These are phyloP conservation scores for Quercus lobata DNA, from an alignment of 331 rosid genomes.

Conservation along the genomic window DNA sequence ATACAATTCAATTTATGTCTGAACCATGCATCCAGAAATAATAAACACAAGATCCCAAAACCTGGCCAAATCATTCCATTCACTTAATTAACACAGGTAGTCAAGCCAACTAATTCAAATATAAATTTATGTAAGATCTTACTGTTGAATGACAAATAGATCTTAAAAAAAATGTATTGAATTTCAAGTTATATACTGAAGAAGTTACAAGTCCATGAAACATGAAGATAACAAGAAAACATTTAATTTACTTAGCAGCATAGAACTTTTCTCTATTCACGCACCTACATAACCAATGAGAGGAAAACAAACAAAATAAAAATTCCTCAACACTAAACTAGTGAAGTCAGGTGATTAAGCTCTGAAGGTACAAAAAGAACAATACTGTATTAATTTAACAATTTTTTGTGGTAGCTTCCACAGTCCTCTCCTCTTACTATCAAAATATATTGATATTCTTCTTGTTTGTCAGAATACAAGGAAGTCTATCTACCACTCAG, in stretches of 20 bases:
- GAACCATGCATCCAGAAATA: neutral
- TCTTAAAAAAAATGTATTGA: neutral
- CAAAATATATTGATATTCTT: no score
- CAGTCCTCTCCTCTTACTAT: no score
- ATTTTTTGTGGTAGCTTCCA: no score
- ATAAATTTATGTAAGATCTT: neutral
- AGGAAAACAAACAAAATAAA: neutral
- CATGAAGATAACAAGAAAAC: neutral
- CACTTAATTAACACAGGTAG: neutral
- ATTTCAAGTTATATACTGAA: neutral
- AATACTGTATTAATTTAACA: no score
- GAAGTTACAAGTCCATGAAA: neutral
- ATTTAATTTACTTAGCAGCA: neutral
- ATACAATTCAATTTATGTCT: neutral
- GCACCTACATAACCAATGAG: neutral
- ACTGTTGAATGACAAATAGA: neutral
- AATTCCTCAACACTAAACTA: neutral
- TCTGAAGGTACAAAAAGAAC: no score
- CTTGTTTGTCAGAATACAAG: no score
- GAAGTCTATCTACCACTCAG: no score
- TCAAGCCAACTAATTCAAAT: neutral
- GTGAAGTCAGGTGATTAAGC: neutral
- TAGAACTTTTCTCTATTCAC: neutral
- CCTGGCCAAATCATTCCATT: neutral
- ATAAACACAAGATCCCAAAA: neutral